Conservation (phyloP, 2,329 filamentous ascomycete genomes). For the Fusarium continuum region DNA sequence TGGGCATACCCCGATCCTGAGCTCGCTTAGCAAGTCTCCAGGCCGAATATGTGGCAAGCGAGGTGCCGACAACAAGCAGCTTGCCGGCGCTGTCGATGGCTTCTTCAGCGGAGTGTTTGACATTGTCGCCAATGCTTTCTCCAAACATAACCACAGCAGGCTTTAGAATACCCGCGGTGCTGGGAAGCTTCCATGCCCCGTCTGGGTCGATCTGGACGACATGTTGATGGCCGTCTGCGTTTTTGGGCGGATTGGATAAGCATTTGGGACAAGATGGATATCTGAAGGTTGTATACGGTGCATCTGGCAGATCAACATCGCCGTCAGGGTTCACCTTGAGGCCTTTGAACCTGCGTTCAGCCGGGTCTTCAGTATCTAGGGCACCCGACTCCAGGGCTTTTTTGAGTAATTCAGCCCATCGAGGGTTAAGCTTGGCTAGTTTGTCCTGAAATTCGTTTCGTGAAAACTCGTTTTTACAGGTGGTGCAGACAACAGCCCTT, state of each 20-base stretch:
- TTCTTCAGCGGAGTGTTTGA: slow-evolving; percentile 80
- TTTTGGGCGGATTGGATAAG: slow-evolving; percentile 67
- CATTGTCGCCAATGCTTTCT: slow-evolving; percentile 76
- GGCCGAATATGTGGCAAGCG: slow-evolving; percentile 92
- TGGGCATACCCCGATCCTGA: slow-evolving; percentile 81
- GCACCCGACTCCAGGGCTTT: slow-evolving; percentile 79
- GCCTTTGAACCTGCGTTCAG: slow-evolving; percentile 72
- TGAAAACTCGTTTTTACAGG: slow-evolving; percentile 76
- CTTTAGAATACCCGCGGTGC: slow-evolving; percentile 83
- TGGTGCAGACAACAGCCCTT: slow-evolving; percentile 80
- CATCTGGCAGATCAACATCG: slow-evolving; percentile 88
- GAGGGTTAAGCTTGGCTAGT: slow-evolving; percentile 81
- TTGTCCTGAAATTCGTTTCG: slow-evolving; percentile 79
- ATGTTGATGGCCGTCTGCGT: slow-evolving; percentile 63
- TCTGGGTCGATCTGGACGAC: slow-evolving; percentile 78
- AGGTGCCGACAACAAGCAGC: slow-evolving; percentile 85
- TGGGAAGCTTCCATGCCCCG: slow-evolving; percentile 76
- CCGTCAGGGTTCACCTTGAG: slow-evolving; percentile 92
- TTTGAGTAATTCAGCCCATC: slow-evolving; percentile 80
- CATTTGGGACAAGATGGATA: slow-evolving; percentile 92
- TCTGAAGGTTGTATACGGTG: slow-evolving; percentile 87
- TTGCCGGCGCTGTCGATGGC: slow-evolving; percentile 80
- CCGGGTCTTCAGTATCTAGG: slow-evolving; percentile 78
- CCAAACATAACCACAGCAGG: slow-evolving; percentile 97
- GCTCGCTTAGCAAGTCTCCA: slow-evolving; percentile 89